These are phyloP conservation scores for Stenocarpella maydis DNA, from an alignment of 2,329 filamentous ascomycete genomes.

Conservation along the genomic window DNA sequence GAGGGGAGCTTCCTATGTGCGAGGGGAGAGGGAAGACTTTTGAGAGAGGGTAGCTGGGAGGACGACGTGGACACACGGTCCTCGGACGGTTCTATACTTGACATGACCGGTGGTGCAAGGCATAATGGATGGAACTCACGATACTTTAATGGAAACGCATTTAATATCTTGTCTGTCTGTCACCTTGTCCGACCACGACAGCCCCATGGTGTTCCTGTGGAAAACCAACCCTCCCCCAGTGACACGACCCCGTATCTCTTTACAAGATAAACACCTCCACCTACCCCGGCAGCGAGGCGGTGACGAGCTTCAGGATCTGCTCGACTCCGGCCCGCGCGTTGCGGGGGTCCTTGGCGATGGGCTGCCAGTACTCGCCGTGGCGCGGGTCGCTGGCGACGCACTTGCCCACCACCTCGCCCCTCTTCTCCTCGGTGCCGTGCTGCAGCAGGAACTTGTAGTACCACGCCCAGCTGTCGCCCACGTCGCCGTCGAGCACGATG, in stretches of 20 bases:
- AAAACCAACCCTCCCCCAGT: neutral
- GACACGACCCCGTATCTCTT: neutral
- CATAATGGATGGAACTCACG: constrained; percentile 23
- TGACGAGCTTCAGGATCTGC: constrained; percentile 84
- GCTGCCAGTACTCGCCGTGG: constrained; percentile 93
- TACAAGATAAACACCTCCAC: neutral
- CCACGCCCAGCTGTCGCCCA: constrained; percentile 97
- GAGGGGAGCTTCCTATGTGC: too few species aligned
- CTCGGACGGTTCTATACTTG: constrained; percentile 15
- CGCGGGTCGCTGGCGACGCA: constrained; percentile 84
- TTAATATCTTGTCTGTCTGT: neutral
- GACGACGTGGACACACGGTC: neutral
- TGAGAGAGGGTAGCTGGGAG: neutral
- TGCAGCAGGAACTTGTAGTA: constrained; percentile 93
- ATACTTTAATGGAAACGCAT: constrained; percentile 18
- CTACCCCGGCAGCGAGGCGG: constrained; percentile 50
- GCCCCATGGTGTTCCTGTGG: too few species aligned
- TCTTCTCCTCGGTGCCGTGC: constrained; percentile 95
- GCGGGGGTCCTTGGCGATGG: constrained; percentile 82
- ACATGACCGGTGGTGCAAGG: constrained; percentile 12
- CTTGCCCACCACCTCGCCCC: constrained; percentile 82
- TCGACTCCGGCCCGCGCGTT: constrained; percentile 80
- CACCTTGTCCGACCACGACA: neutral
- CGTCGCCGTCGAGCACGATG: constrained; percentile 83
- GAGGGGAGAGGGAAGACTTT: neutral